phyloP scores from a whole-genome alignment of 1,139 yeast genomes.

The Suhomyces bolitotheri region DNA sequence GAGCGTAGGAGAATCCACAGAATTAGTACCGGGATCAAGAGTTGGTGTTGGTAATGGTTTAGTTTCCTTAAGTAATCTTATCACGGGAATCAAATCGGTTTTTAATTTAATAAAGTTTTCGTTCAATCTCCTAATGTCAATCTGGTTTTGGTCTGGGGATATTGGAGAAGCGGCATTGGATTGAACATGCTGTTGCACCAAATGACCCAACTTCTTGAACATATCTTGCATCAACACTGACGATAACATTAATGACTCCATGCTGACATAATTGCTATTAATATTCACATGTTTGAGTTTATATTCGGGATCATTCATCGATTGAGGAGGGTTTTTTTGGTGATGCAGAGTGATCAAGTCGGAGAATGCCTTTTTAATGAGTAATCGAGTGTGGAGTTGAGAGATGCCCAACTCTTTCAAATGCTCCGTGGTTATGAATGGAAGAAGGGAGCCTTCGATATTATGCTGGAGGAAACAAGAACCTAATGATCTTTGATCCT shows the following conservation, averaged over 20 bases:
- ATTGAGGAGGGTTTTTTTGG: constrained; percentile 30
- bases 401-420: constrained; percentile 58
- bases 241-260: constrained; percentile 38
- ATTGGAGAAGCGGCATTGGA: constrained; percentile 22
- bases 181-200: constrained; percentile 15
- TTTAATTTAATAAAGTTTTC: constrained; percentile 53
- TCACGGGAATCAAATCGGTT: constrained; percentile 54
- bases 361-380: constrained; percentile 50
- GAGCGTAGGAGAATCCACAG: constrained; percentile 37
- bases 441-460: constrained; percentile 62
- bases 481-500: constrained; percentile 25
- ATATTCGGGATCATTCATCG: constrained; percentile 33
- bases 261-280: constrained; percentile 34
- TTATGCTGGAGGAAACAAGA: constrained; percentile 50
- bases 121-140: constrained; percentile 41
- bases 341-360: constrained; percentile 43
- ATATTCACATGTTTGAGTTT: constrained; percentile 31
- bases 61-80: constrained; percentile 51
- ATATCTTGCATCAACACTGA: constrained; percentile 40
- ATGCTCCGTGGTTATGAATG: constrained; percentile 60
- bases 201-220: constrained; percentile 24
- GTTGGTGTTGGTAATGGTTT: constrained; percentile 63
- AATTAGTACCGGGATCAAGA: constrained; percentile 37
- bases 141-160: constrained; percentile 24
- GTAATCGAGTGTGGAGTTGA: constrained; percentile 43